phyloP scores from a whole-genome alignment of 257 asterid genomes.

The Primulina eburnea region DNA sequence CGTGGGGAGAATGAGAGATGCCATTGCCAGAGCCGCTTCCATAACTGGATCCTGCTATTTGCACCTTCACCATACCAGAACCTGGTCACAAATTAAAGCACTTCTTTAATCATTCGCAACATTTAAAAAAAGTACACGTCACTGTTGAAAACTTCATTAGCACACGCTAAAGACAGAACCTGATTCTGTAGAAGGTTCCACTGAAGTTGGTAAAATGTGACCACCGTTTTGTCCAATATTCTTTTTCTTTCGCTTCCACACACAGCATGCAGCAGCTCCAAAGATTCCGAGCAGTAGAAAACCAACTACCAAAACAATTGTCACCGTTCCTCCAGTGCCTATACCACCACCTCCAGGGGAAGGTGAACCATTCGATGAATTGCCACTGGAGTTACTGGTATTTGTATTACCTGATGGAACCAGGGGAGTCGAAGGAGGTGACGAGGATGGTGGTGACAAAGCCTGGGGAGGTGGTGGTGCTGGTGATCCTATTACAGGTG shows the following conservation, averaged over 20 bases:
- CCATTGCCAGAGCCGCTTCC: slow-evolving; percentile 44
- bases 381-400: slow-evolving; percentile 27
- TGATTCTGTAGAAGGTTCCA: slow-evolving; percentile 47
- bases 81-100: slow-evolving; percentile 43
- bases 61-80: slow-evolving; percentile 51
- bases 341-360: slow-evolving; percentile 41
- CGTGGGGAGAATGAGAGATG: slow-evolving; percentile 43
- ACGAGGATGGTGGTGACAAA: slow-evolving; percentile 29
- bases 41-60: slow-evolving; percentile 35
- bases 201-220: slow-evolving; percentile 58
- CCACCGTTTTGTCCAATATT: slow-evolving; percentile 43
- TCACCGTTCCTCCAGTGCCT: slow-evolving; percentile 48
- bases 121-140: slow-evolving; percentile 1
- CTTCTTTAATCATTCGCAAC: slow-evolving; percentile 14
- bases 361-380: slow-evolving; percentile 39
- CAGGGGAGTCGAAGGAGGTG: slow-evolving; percentile 38
- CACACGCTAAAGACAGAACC: slow-evolving; percentile 38
- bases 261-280: slow-evolving; percentile 48
- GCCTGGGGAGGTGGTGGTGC: slow-evolving; percentile 36
- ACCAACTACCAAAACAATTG: slow-evolving; percentile 38
- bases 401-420: slow-evolving; percentile 41
- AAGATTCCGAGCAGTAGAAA: slow-evolving; percentile 51
- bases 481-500: slow-evolving; percentile 25
- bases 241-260: slow-evolving; percentile 67
- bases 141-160: slow-evolving; percentile 10